phyloP scores from a whole-genome alignment of 2,329 filamentous ascomycete species.

The Cucurbitaria berberidis region DNA sequence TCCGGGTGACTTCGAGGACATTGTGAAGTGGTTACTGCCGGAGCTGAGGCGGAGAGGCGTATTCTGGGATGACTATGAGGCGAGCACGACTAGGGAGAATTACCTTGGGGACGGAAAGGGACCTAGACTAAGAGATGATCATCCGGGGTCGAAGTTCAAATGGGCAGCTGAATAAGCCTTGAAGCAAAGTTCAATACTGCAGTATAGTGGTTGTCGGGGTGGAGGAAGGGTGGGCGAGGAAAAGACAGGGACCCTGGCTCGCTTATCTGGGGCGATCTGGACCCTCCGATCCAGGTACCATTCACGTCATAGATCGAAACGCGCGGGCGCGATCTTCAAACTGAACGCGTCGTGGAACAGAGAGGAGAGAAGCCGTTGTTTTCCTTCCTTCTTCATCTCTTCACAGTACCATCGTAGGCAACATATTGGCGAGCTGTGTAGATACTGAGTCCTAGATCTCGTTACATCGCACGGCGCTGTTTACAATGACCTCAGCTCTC shows the following conservation, averaged over 20 bases:
- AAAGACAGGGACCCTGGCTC: slow-evolving; percentile 14
- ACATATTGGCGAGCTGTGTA: too few relatives aligned
- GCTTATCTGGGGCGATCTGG: slow-evolving; percentile 33
- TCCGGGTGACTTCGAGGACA: slow-evolving; percentile 28
- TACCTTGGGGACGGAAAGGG: slow-evolving; percentile 9
- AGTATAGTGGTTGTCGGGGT: neutral
- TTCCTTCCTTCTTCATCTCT: neutral
- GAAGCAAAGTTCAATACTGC: too few relatives aligned
- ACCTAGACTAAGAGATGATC: slow-evolving; percentile 15
- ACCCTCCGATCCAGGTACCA: slow-evolving; percentile 31
- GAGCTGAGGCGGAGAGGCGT: slow-evolving; percentile 21
- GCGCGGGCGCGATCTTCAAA: slow-evolving; percentile 15
- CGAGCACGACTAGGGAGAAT: slow-evolving; percentile 12
- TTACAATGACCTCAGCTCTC: too few relatives aligned
- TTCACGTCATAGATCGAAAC: slow-evolving; percentile 39
- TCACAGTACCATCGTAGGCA: neutral
- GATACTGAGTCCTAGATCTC: too few relatives aligned
- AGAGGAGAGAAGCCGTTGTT: neutral
- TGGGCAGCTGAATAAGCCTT: slow-evolving; percentile 7
- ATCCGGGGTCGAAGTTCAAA: slow-evolving; percentile 14
- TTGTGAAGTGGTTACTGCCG: slow-evolving; percentile 23
- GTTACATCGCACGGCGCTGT: neutral
- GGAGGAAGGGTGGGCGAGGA: neutral
- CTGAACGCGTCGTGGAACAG: slow-evolving; percentile 10
- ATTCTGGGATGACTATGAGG: slow-evolving; percentile 32